Evolutionary conservation across 1,284 basidiomycete species (phyloP), one percentile per base, ranked within the genome.

Genomic region (Ustilago tritici): DNA sequence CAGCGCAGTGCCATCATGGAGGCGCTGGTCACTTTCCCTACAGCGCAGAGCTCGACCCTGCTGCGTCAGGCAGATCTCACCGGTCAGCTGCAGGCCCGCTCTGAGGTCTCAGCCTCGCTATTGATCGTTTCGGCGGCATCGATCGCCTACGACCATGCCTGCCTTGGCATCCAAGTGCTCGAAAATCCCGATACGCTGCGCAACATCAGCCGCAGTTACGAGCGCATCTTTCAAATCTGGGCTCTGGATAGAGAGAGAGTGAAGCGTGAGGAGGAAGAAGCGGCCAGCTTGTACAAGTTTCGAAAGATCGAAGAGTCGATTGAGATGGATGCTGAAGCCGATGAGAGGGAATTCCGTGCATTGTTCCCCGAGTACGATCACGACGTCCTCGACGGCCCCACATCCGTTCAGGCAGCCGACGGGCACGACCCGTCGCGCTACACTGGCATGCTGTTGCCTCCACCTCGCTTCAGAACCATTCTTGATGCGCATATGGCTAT

Each of bases 291-390:
- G 19, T 99, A 98, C 88, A 92, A 92, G 46, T 89, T 89, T 62
- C 91, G 90, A 50, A 89, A 89, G 63, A 87, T 90, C 34, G 89
- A 91, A 36, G 88, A 93, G 57, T 88, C 90, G 34, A 89, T 89
- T 32, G 87, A 90, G 11, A 90, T 89, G 12, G 95, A 95, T 71
- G 90, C 90, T 11, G 92, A 85, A 55, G 69, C 85, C 14, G 86
- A 96, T 82, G 93, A 93, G 84, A 88, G 89, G 70, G 95, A 98
- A 82, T 94, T 97, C 84, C 87, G 90, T 31, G 87, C 89, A 3
- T 86, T 97, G 54, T 98, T 98, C 87, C 95, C 95, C 2, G 90
- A 91, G 23, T 98, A 92, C 82, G 92, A 92, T 52, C 92, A 92
- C 54, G 89, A 89, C 31, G 86, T 92, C 32, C 83, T 86, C 47